Evolutionary conservation across 2,329 filamentous ascomycete species (phyloP), one percentile per base, ranked within the genome.

Genomic region (Diaporthe nobilis): DNA sequence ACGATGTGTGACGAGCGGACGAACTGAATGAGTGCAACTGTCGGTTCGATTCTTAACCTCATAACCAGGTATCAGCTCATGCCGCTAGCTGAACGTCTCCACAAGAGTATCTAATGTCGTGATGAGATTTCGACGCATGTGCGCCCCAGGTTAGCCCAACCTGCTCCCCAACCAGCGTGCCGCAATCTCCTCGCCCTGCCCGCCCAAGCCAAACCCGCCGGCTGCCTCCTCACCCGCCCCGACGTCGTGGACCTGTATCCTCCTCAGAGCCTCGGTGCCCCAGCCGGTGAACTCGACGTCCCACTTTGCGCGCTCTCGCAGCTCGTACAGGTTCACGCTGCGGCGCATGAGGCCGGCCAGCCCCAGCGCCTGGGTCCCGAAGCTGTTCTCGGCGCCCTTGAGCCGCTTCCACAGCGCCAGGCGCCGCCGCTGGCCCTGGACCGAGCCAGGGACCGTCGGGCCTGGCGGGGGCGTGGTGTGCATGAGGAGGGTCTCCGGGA

Each of bases 401-500:
- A 77, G 60, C 49, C 31, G 68, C 65, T 68, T 74, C 70, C 57
- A 71, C 65, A 39, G 25, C 20, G 42, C 68, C 34, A 51, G 39
- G 37, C 60, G 79, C 73, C 61, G 74, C 74, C 55, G 77, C 73
- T 77, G 78, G 15, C 49, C 9, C 78, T 76, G n/a, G 79, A 78
- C 65, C 76, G 74, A 60, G 22, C 63, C 70, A 2, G 77, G 75
- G 20, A 42, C 2, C 28, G 78, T 65, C 25, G 79, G 73, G 17
- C 78, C 60, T 4, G 74, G 68, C 3, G 83, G 80, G 2, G 81
- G 75, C 0, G 81, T 79, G 58, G 88, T 86, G 79, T 90, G 84
- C 44, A 91, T 77, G 0, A 92, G 80, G 13, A 91, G 80, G 1
- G 86, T 83, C 53, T 86, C 81, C 3, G 90, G 90, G 6, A 91